These are phyloP conservation scores for Poa pratensis DNA, from an alignment of 176 grass and related monocot species.

Conservation along the genomic window DNA sequence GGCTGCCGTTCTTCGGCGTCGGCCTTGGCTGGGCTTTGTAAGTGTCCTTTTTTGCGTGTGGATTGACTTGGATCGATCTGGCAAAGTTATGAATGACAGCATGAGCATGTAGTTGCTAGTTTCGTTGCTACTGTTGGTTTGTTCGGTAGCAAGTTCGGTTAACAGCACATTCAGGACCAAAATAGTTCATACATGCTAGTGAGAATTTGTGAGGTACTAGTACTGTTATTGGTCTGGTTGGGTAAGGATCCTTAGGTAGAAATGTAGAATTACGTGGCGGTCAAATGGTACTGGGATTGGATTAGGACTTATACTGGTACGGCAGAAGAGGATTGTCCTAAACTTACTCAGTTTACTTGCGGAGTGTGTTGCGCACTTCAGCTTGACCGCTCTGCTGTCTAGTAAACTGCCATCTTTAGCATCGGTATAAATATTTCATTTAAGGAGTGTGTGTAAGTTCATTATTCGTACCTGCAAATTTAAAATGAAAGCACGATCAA, in stretches of 20 bases:
- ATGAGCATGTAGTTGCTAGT: background rate
- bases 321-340: background rate
- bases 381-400: background rate
- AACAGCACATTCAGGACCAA: too few relatives aligned
- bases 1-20: constrained; percentile 59
- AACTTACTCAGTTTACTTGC: background rate
- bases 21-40: constrained; percentile 71
- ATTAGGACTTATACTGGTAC: background rate
- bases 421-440: background rate
- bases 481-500: background rate
- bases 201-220: background rate
- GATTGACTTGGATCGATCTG: background rate
- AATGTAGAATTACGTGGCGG: background rate
- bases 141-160: background rate
- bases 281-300: background rate
- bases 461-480: background rate
- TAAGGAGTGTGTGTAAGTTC: background rate
- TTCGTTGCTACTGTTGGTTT: background rate
- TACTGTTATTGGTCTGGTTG: background rate
- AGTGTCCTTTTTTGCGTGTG: constrained; percentile 22
- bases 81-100: too few relatives aligned
- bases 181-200: too few relatives aligned
- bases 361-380: background rate
- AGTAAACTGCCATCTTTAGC: background rate
- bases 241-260: background rate